Conservation (phyloP, 108 stramenopile species). For the Cyclotella choctawhatcheeana region DNA sequence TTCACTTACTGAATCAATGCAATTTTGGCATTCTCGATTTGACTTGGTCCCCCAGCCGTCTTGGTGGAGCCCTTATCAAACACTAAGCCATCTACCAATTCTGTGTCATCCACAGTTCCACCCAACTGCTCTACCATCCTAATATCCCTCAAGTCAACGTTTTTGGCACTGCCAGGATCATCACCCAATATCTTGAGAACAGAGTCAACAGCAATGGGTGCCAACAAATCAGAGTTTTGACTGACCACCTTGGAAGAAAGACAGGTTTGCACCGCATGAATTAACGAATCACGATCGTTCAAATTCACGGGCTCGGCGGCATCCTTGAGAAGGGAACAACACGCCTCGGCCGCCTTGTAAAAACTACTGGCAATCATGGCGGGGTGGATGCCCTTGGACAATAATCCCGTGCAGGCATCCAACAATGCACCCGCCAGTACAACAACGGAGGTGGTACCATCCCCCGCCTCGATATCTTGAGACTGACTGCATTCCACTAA, state of each 20-base stretch:
- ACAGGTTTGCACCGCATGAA: conserved; percentile 96
- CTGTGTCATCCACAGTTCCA: conserved; percentile 99
- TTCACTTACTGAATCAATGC: conserved; percentile 81
- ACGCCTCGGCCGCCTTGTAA: conserved; percentile 74
- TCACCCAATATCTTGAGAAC: conserved; percentile 91
- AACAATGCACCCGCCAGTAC: conserved; percentile 98
- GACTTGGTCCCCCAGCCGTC: conserved; percentile 92
- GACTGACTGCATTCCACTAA: conserved; percentile 95
- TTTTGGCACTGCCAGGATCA: conserved; percentile 58
- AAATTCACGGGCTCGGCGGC: conserved; percentile 84
- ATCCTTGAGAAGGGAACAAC: conserved; percentile 66
- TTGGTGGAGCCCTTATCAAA: conserved; percentile 94
- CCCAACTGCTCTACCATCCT: conserved; percentile 97
- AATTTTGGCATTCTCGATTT: conserved; percentile 95
- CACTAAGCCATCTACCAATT: conserved; percentile 95
- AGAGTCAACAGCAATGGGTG: conserved; percentile 98
- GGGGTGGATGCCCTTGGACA: conserved; percentile 97
- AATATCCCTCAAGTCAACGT: conserved; percentile 97
- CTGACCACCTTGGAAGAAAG: conserved; percentile 95
- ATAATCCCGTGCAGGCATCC: conserved; percentile 85
- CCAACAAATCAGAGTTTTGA: conserved; percentile 94
- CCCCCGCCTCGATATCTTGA: conserved; percentile 99
- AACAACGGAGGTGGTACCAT: conserved; percentile 95
- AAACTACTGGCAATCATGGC: conserved; percentile 93
- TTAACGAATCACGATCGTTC: conserved; percentile 79